A percentile compares a stretch with the other conserved stretches of the same genome.
phyloP scores from a whole-genome alignment of 495 filamentous ascomycete genomes.

The Amorphotheca resinae region DNA sequence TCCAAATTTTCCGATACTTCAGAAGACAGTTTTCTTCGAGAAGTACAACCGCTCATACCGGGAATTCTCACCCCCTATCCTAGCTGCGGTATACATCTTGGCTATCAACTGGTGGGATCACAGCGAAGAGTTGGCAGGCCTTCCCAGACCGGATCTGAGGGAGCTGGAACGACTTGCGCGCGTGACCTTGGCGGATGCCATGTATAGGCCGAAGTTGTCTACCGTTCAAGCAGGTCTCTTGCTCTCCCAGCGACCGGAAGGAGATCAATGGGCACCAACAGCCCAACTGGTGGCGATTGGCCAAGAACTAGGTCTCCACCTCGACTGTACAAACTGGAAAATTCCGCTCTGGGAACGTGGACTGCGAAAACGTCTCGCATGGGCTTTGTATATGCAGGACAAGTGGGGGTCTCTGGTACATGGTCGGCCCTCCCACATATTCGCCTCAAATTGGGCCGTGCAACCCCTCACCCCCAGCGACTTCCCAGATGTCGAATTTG shows the following conservation, averaged over 20 bases:
- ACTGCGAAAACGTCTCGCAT: slow-evolving; percentile 70
- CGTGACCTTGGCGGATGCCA: slow-evolving; percentile 58
- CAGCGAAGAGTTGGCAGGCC: slow-evolving; percentile 49
- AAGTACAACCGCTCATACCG: slow-evolving; percentile 65
- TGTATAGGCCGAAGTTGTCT: slow-evolving; percentile 79
- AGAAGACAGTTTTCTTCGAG: slow-evolving; percentile 77
- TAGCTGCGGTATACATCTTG: slow-evolving; percentile 83
- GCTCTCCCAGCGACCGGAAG: slow-evolving; percentile 75
- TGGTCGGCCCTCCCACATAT: slow-evolving; percentile 76
- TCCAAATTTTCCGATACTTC: slow-evolving; percentile 79
- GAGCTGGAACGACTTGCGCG: slow-evolving; percentile 69
- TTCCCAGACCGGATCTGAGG: slow-evolving; percentile 57
- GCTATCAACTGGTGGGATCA: slow-evolving; percentile 84
- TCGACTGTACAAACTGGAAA: slow-evolving; percentile 79
- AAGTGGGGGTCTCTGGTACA: slow-evolving; percentile 86
- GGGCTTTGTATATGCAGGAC: slow-evolving; percentile 88
- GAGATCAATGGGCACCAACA: slow-evolving; percentile 76
- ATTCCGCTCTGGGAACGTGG: slow-evolving; percentile 81
- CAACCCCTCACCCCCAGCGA: slow-evolving; percentile 52
- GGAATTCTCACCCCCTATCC: slow-evolving; percentile 68
- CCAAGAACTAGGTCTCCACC: slow-evolving; percentile 75
- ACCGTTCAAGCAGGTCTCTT: slow-evolving; percentile 86
- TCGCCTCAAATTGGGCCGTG: slow-evolving; percentile 72
- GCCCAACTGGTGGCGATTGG: slow-evolving; percentile 71
- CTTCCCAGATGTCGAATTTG: slow-evolving; percentile 52